A percentile compares a stretch with the other conserved stretches of the same genome.
Evolutionary conservation across 495 filamentous ascomycete species (phyloP).

Genomic region (Aspergillus campestris): DNA sequence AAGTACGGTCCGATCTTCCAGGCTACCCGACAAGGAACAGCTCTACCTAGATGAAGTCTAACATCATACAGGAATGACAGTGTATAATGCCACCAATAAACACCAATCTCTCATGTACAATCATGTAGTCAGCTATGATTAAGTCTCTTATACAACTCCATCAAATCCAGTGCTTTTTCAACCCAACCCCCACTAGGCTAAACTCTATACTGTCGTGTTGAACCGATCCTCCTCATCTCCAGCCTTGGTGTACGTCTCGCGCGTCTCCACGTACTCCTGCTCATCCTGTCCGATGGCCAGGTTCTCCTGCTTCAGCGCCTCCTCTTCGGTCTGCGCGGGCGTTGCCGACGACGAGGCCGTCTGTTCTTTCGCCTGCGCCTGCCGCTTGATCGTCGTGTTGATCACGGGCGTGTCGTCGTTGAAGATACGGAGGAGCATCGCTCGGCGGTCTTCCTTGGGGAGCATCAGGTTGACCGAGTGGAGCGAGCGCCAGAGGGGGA

Average conservation of each 20-base stretch:
- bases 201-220: constrained; percentile 34
- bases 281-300: constrained; percentile 29
- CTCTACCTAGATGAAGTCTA: too few relatives aligned
- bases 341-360: not conserved
- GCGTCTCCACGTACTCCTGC: constrained; percentile 27
- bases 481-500: constrained; percentile 87
- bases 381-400: constrained; percentile 41
- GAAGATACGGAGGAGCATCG: constrained; percentile 84
- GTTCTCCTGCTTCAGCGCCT: constrained; percentile 27
- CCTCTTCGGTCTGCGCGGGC: constrained; percentile 30
- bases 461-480: constrained; percentile 90
- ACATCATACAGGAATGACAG: too few relatives aligned
- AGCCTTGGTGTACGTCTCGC: constrained; percentile 33
- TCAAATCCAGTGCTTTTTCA: constrained; percentile 1
- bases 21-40: too few relatives aligned
- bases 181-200: not conserved
- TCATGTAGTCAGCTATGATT: too few relatives aligned
- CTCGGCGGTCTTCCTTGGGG: constrained; percentile 88
- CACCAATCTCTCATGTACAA: too few relatives aligned
- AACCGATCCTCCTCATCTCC: constrained; percentile 36
- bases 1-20: too few relatives aligned
- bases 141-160: too few relatives aligned
- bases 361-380: not conserved
- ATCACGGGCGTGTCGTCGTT: constrained; percentile 70
- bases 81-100: too few relatives aligned